Evolutionary conservation across 2,329 filamentous ascomycete species (phyloP).

Genomic region (Paraconiothyrium brasiliense): DNA sequence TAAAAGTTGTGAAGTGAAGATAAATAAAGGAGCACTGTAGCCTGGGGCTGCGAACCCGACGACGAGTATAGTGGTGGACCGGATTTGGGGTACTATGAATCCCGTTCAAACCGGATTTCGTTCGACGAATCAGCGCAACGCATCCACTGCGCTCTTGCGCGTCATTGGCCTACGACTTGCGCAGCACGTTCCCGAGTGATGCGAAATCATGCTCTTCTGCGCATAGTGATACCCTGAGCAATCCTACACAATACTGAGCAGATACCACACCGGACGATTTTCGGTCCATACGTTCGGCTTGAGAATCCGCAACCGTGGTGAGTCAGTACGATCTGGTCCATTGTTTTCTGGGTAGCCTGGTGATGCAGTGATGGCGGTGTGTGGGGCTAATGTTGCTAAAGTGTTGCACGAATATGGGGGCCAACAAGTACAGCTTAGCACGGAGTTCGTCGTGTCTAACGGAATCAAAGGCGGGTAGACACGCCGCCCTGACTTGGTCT

Average conservation of each 20-base stretch:
- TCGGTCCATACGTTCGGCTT: neutral
- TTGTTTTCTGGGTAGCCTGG: neutral
- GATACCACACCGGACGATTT: constrained; percentile 25
- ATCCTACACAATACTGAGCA: neutral
- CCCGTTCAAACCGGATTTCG: neutral
- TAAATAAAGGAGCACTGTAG: neutral
- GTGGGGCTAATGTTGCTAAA: neutral
- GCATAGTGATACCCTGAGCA: neutral
- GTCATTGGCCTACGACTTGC: neutral
- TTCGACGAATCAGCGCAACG: neutral
- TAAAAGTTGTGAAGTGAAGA: neutral
- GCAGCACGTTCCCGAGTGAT: neutral
- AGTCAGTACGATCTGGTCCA: too few relatives aligned
- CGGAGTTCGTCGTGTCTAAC: too few relatives aligned
- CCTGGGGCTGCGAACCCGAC: neutral
- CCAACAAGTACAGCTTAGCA: too few relatives aligned
- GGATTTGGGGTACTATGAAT: neutral
- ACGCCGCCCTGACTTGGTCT: too few relatives aligned
- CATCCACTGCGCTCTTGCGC: neutral
- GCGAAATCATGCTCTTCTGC: neutral
- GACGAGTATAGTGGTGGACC: neutral
- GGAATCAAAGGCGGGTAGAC: too few relatives aligned
- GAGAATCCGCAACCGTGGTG: neutral
- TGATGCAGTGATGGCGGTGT: neutral
- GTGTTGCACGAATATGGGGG: neutral